Conservation (phyloP, 116 monocot genomes). For the Phalaenopsis hybrid region DNA sequence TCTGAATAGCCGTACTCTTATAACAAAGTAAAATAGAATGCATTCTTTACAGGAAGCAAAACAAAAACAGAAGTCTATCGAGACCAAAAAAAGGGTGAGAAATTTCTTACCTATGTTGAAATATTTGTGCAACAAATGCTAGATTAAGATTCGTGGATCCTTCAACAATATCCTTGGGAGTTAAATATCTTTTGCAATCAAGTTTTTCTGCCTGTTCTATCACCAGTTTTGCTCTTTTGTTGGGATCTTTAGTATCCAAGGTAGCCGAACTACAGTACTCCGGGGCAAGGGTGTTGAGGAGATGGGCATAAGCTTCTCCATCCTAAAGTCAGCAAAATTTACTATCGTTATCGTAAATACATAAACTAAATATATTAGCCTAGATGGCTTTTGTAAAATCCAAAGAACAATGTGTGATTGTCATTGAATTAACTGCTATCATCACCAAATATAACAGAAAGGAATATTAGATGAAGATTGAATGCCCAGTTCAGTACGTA, state of each 20-base stretch:
- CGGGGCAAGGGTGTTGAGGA: conserved; percentile 93
- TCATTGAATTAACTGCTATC: neutral
- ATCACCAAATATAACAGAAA: neutral
- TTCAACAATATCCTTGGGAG: conserved; percentile 91
- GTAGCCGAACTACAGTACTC: conserved; percentile 49
- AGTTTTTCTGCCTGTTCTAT: conserved; percentile 92
- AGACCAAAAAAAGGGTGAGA: neutral
- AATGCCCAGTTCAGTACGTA: neutral
- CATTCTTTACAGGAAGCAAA: conserved; percentile 3
- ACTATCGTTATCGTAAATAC: neutral
- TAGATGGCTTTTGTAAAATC: neutral
- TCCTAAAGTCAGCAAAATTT: conserved; percentile 42
- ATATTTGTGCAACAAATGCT: conserved; percentile 98
- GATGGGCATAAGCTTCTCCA: conserved; percentile 97
- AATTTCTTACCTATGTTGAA: conserved; percentile 69
- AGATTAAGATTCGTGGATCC: conserved; percentile 97
- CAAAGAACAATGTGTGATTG: neutral
- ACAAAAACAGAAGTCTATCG: neutral
- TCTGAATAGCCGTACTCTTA: neutral
- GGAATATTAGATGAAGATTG: neutral
- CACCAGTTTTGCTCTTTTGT: conserved; percentile 79
- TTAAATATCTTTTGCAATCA: conserved; percentile 89
- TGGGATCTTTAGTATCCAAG: conserved; percentile 75
- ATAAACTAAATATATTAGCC: neutral
- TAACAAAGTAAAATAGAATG: neutral